Evolutionary conservation across 2,329 filamentous ascomycete species (phyloP), one percentile per base, ranked within the genome.

Genomic region (Furcasterigmium furcatum): DNA sequence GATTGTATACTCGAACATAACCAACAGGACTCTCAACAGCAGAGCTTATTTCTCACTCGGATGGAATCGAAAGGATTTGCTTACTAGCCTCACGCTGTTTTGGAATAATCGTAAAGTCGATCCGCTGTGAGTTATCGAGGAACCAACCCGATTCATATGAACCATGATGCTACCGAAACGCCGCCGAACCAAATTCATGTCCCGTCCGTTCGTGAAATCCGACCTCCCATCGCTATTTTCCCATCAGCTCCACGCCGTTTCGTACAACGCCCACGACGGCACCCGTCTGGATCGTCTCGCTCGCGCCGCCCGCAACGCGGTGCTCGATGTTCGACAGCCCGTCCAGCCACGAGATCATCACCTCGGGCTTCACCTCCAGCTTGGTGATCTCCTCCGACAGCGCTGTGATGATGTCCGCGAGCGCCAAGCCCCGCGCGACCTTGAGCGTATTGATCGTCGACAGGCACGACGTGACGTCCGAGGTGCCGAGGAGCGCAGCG

Each of bases 311-410:
- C 27, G 91, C 87, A 6, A 99, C 73, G 50, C 94, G 77, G 67
- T 95, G 95, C 71, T 99, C 94, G 43, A 99, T 88, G 56, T 96
- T 88, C 0, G 92, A 91, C 45, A 99, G 70, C 0, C 91, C 91
- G 48, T 94, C 87, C 50, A 99, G 72, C 94, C 94, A 99, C 3
- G 85, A 81, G 43, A 97, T 87, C 74, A 94, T 87, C 10, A 91
- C 92, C 62, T 92, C 87, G 0, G 89, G 77, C 44, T 85, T 87
- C 12, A 96, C 94, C 54, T 96, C 89, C 41, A 96, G 71, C 61
- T 85, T 86, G 18, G 81, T 77, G 47, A 99, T 66, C 68, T 96
- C 87, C 56, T 96, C 91, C 1, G 87, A 82, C 34, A 97, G 64
- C 1, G 89, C 82, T 0, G 91, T 95, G 53, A 99, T 80, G 46